Conservation (phyloP, 768 basidiomycete genomes). For the Filobasidium floriforme region DNA sequence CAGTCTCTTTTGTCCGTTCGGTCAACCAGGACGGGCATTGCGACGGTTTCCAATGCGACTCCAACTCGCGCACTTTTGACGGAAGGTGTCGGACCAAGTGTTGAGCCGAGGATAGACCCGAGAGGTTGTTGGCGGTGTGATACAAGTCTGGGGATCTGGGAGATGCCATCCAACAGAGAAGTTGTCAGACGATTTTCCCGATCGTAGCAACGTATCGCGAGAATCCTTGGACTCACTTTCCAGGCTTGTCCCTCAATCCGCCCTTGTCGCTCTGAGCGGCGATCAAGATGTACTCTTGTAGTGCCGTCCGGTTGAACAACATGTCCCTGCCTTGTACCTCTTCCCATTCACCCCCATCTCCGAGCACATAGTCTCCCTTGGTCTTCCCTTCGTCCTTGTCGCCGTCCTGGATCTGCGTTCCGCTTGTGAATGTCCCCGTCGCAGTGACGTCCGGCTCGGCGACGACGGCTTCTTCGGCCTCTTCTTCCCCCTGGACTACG, state of each 20-base stretch:
- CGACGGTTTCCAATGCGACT: constrained; percentile 28
- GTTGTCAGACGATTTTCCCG: no score
- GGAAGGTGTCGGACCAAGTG: constrained; percentile 59
- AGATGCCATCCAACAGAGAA: no score
- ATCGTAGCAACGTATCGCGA: not conserved
- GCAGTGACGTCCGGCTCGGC: constrained; percentile 8
- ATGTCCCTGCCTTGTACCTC: constrained; percentile 54
- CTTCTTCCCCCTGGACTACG: constrained; percentile 26
- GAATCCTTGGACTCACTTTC: constrained; percentile 56
- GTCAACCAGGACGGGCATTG: constrained; percentile 29
- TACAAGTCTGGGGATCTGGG: constrained; percentile 80
- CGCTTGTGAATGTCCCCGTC: not conserved
- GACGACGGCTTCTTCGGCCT: not conserved
- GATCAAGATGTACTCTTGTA: constrained; percentile 79
- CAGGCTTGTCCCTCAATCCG: constrained; percentile 89
- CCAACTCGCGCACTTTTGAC: constrained; percentile 29
- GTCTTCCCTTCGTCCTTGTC: constrained; percentile 23
- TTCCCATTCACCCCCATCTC: constrained; percentile 52
- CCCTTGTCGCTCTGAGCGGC: constrained; percentile 80
- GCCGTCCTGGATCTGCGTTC: constrained; percentile 40
- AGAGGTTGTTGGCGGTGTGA: constrained; percentile 86
- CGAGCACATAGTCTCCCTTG: constrained; percentile 15
- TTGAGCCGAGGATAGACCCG: constrained; percentile 82
- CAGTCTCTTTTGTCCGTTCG: constrained; percentile 31
- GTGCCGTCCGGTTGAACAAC: constrained; percentile 48